Percentiles rank a stretch among this genome's conserved stretches.
These are phyloP conservation scores for Xylariaceae sp. DNA, from an alignment of 2,329 filamentous ascomycete genomes.

Conservation along the genomic window DNA sequence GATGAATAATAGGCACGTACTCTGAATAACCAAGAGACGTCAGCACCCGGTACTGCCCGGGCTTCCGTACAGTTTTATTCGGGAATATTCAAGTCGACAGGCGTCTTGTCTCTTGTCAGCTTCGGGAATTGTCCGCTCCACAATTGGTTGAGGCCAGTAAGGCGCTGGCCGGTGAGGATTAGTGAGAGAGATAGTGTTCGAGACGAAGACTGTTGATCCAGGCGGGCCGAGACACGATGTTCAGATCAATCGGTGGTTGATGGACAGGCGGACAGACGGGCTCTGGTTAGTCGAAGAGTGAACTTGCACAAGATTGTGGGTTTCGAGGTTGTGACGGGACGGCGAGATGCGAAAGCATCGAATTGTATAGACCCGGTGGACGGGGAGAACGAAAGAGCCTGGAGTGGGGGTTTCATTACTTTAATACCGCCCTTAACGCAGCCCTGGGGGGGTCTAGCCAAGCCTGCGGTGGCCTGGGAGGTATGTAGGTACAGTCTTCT, in stretches of 20 bases:
- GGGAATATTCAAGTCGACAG: no score
- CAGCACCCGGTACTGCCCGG: no score
- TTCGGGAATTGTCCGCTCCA: slow-evolving; percentile 9
- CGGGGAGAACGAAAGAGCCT: slow-evolving; percentile 23
- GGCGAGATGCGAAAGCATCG: slow-evolving; percentile 1
- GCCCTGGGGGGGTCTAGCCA: slow-evolving; percentile 1
- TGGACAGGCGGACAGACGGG: background rate
- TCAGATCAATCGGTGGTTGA: background rate
- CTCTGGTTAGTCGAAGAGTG: background rate
- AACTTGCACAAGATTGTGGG: background rate
- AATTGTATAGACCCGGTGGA: slow-evolving; percentile 23
- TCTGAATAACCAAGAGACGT: background rate
- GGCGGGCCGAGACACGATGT: background rate
- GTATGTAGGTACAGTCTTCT: no score
- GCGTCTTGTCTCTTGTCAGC: slow-evolving; percentile 19
- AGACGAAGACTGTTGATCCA: background rate
- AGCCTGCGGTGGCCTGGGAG: no score
- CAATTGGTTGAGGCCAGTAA: slow-evolving; percentile 15
- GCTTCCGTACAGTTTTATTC: no score
- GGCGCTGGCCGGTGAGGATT: background rate
- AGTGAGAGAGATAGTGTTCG: background rate
- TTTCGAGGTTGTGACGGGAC: slow-evolving; percentile 8
- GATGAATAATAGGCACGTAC: slow-evolving; percentile 15
- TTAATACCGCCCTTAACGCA: slow-evolving; percentile 28
- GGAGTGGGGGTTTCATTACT: slow-evolving; percentile 23